A percentile compares a stretch with the other conserved stretches of the same genome.
These are phyloP conservation scores for Fraxinus platypoda DNA, from an alignment of 305 asterid genomes.

Conservation along the genomic window DNA sequence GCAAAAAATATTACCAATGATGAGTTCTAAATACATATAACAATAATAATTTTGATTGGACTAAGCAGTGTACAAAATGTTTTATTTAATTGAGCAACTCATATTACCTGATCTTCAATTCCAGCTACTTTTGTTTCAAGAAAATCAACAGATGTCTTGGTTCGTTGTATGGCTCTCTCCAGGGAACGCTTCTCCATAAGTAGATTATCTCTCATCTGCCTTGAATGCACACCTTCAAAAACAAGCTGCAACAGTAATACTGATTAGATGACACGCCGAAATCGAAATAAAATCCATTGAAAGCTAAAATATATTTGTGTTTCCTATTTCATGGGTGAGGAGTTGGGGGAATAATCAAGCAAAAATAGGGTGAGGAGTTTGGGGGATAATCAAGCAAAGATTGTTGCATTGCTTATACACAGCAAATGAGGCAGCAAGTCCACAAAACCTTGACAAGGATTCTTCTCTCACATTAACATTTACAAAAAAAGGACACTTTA, in stretches of 20 bases:
- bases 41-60: neutral
- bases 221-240: conserved; percentile 77
- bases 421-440: neutral
- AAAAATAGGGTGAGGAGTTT: neutral
- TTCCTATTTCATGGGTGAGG: neutral
- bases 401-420: neutral
- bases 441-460: neutral
- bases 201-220: conserved; percentile 60
- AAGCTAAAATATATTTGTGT: neutral
- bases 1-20: conserved; percentile 38
- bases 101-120: conserved; percentile 85
- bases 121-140: conserved; percentile 62
- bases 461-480: neutral
- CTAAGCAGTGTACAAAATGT: neutral
- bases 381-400: neutral
- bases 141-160: conserved; percentile 55
- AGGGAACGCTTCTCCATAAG: conserved; percentile 60
- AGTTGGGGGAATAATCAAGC: neutral
- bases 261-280: conserved; percentile 11
- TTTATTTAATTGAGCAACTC: conserved; percentile 1
- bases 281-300: neutral
- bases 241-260: conserved; percentile 65
- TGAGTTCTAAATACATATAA: neutral
- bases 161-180: conserved; percentile 64
- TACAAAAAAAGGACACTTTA: neutral